These are phyloP conservation scores for Aegilops sharonensis DNA, from an alignment of 176 grass and related monocot species.

Conservation along the genomic window DNA sequence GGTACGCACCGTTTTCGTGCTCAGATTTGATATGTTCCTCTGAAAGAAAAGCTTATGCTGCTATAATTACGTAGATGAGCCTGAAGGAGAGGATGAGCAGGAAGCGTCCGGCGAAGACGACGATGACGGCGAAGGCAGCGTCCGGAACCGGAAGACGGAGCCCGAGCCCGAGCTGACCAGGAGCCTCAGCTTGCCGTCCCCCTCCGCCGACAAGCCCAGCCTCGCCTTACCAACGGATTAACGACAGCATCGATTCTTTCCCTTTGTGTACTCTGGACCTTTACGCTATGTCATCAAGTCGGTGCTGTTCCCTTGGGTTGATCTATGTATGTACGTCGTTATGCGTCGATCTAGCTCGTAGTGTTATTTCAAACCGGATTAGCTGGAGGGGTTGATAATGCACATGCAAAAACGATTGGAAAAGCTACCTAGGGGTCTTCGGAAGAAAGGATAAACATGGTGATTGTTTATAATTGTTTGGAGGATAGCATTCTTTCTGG, in stretches of 20 bases:
- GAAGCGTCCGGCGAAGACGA: background rate
- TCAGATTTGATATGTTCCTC: background rate
- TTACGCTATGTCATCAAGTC: background rate
- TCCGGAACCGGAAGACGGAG: conserved; percentile 20
- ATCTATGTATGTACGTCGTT: background rate
- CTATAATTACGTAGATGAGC: conserved; percentile 27
- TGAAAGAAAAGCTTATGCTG: background rate
- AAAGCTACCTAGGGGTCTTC: background rate
- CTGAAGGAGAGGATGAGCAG: conserved; percentile 37
- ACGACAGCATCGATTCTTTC: background rate
- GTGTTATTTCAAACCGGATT: background rate
- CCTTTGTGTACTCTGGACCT: background rate
- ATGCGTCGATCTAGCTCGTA: background rate
- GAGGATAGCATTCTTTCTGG: background rate
- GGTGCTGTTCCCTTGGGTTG: background rate
- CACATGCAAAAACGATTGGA: background rate
- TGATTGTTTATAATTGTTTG: background rate
- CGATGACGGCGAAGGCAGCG: conserved; percentile 42
- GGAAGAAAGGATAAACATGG: background rate
- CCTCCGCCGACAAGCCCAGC: background rate
- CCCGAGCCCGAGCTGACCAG: conserved; percentile 44
- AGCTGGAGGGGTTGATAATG: background rate
- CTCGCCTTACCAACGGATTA: background rate
- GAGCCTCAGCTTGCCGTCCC: conserved; percentile 52
- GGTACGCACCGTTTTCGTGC: conserved; percentile 31